Percentiles rank a stretch among this genome's conserved stretches.
These are phyloP conservation scores for Hammondia hammondi DNA, from an alignment of 169 alveolate species.

Conservation along the genomic window DNA sequence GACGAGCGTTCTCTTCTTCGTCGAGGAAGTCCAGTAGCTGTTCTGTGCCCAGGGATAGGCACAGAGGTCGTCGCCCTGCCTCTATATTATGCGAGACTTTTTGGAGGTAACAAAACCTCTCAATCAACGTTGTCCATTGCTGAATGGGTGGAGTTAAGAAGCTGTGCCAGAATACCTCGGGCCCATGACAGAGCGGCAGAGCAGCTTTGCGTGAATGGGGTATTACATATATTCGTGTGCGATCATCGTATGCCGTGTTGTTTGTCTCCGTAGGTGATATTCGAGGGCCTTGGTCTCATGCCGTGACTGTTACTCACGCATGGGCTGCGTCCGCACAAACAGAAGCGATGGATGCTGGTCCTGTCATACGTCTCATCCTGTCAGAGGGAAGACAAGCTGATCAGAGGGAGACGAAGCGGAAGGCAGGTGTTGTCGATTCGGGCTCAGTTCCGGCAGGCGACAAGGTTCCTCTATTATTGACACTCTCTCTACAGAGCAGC, in stretches of 20 bases:
- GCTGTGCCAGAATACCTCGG: too few species aligned
- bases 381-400: neutral
- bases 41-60: neutral
- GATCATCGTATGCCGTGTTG: too few species aligned
- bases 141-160: too few species aligned
- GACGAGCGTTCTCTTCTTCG: neutral
- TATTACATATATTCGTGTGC: too few species aligned
- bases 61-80: neutral
- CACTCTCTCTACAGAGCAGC: neutral
- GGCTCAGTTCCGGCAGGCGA: neutral
- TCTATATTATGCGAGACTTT: neutral
- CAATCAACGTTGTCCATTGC: too few species aligned
- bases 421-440: neutral
- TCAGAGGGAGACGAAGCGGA: neutral
- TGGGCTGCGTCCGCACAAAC: neutral
- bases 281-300: neutral
- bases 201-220: too few species aligned
- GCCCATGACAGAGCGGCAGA: too few species aligned
- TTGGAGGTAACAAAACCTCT: neutral
- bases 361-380: neutral
- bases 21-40: neutral
- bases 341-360: neutral
- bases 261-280: too few species aligned
- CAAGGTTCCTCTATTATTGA: neutral
- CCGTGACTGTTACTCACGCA: neutral